Conservation (phyloP, 1,284 basidiomycete species). For the Cryptococcus sp. region DNA sequence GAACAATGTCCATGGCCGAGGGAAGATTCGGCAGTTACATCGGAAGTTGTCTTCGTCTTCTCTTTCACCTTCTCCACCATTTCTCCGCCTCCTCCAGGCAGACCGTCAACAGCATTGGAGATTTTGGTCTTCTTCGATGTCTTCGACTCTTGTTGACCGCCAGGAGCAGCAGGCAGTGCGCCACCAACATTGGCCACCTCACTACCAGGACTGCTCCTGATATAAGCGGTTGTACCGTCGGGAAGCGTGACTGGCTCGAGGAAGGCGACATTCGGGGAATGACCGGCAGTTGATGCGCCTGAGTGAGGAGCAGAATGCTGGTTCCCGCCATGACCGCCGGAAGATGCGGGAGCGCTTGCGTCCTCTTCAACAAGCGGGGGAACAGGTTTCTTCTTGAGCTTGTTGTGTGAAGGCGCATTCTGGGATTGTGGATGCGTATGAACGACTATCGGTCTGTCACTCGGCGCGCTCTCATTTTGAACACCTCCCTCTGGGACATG, state of each 20-base stretch:
- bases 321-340: slow-evolving; percentile 2
- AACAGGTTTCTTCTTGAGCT: slow-evolving; percentile 23
- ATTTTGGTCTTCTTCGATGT: slow-evolving; percentile 3
- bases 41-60: slow-evolving; percentile 5
- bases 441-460: slow-evolving; percentile 8
- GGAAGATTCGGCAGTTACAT: slow-evolving; percentile 20
- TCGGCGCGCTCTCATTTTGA: slow-evolving; percentile 5
- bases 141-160: not conserved
- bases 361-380: slow-evolving; percentile 11
- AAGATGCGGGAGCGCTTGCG: slow-evolving; percentile 8
- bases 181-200: not conserved
- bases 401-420: slow-evolving; percentile 8
- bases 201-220: slow-evolving; percentile 12
- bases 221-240: slow-evolving; percentile 34
- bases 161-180: not conserved
- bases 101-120: slow-evolving; percentile 11
- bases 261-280: slow-evolving; percentile 14
- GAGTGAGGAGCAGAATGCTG: not conserved
- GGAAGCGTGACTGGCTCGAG: slow-evolving; percentile 37
- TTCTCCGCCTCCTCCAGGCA: too few relatives aligned
- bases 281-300: too few relatives aligned
- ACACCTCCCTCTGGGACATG: slow-evolving; percentile 10
- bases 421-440: slow-evolving; percentile 9
- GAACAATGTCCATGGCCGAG: slow-evolving; percentile 32
- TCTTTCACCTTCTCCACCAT: too few relatives aligned